Evolutionary conservation across 495 filamentous ascomycete genomes (phyloP), one percentile per base, ranked within the genome.

Genomic region (Jackrogersella minutella): DNA sequence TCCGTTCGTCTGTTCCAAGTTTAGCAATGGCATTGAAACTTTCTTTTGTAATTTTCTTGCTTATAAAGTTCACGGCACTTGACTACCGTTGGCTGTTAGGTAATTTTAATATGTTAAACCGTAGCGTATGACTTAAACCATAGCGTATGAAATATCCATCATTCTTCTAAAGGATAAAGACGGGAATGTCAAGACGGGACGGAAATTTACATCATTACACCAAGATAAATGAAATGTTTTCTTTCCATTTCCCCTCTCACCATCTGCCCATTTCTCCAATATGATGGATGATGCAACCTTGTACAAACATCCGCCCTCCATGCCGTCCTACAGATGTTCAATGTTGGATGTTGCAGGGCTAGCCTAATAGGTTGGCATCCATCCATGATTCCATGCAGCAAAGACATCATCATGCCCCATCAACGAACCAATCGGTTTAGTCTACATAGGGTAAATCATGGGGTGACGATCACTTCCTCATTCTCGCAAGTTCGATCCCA

Each of bases 401-500:
- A n/a, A n/a, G n/a, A n/a, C n/a, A n/a, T n/a, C 14, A 17, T 41
- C 7, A 17, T 21, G 26, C 26, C 19, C 28, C 37, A 50, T 14
- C 28, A 39, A 6, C 19, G 34, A 13, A 7, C 59, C 50, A 56
- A 69, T 69, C 41, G 66, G 50, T 50, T 64, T 57, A 61, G 55
- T 50, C 59, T 50, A 59, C 39, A 68, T 68, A 59, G 47, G 52
- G 65, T 50, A 58, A 63, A 58, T 63, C 59, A 55, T 64, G 60
- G 56, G 55, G 41, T 21, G 66, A 69, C 26, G 66, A 69, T 69
- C 66, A 31, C 43, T 69, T 64, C 66, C 66, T 10, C 7, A 60
- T 64, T 64, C 28, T 24, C 49, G 0, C 16, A 31, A 26, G 22
- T 24, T n/a, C 36, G 17, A 46, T 64, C 49, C 59, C 51, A 64